Conservation (phyloP, 805 yeast species). For the Saturnispora galanensis region DNA sequence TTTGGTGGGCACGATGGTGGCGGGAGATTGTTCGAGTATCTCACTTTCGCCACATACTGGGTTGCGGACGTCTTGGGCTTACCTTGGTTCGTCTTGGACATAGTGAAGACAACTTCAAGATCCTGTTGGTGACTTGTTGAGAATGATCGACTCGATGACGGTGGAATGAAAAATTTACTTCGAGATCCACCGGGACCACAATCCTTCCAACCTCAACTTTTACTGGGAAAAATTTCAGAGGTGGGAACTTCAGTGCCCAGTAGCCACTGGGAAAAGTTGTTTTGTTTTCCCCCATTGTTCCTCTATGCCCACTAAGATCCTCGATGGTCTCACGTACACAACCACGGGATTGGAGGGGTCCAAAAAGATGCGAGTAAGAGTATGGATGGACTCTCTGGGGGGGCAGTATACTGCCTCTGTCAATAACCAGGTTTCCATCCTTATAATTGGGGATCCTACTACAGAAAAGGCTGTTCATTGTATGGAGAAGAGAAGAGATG, state of each 20-base stretch:
- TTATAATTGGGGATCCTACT: conserved; percentile 48
- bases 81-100: too few species aligned
- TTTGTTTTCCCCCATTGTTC: too few species aligned
- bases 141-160: too few species aligned
- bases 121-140: too few species aligned
- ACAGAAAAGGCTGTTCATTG: conserved; percentile 49
- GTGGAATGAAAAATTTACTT: too few species aligned
- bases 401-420: conserved; percentile 48
- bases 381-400: conserved; percentile 45
- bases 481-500: conserved; percentile 43
- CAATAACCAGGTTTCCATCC: conserved; percentile 48
- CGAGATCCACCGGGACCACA: too few species aligned
- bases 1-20: conserved; percentile 92
- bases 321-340: conserved; percentile 42
- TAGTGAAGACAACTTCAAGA: too few species aligned
- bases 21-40: conserved; percentile 81
- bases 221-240: too few species aligned
- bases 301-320: conserved; percentile 17
- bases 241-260: too few species aligned
- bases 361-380: conserved; percentile 33
- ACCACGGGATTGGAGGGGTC: conserved; percentile 42
- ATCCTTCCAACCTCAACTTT: too few species aligned
- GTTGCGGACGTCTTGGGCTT: conserved; percentile 7
- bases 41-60: conserved; percentile 60
- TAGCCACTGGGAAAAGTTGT: too few species aligned